Base-by-base conservation (phyloP, 2,329 filamentous ascomycete genomes). In the Trichophyton mentagrophytes region DNA sequence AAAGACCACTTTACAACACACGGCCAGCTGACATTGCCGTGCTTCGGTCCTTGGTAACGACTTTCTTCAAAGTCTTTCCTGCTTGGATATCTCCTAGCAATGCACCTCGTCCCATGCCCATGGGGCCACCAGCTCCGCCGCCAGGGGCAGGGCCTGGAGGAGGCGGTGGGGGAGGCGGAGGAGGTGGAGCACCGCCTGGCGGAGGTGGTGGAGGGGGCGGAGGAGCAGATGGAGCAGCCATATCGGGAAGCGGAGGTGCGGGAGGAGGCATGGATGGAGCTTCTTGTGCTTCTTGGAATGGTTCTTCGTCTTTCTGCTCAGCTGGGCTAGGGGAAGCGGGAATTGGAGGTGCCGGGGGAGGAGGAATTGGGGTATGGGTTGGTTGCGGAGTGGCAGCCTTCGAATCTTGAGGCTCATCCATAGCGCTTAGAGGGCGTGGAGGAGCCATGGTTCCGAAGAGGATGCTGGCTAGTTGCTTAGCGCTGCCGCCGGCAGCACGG, bases 391-490 rank as follows among this genome's bases (percentile, higher is more conserved):
- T 77, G 61, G 71, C 72, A 61, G 74, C 71, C 57, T 77, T 78
- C 27, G 75, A 75, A 6, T 71, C 68, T 44, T 78, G 73, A 61
- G 75, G 78, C 65, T 88, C 85, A 60, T 88, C 90, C 72, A 89
- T 85, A 5, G 90, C 87, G 20, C 89, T 95, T 51, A 96, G 76
- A 33, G 92, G 91, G 58, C 92, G 85, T 13, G 93, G 92, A 44
- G 93, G 92, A 8, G 84, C 92, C 91, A 99, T 97, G 58, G 91
- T 96, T 62, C 93, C 92, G 71, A 99, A 99, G 20, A 99, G 81
- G 63, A 96, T 93, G 5, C 89, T 95, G 15, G 93, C 93, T 42
- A 99, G 83, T 67, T 96, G 89, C 63, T 95, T 93, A 57, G 93
- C 93, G 66, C 85, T 90, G 62, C 87, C 85, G 60, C 89, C 89